Evolutionary conservation across 495 filamentous ascomycete genomes (phyloP).

Genomic region (Annulohypoxylon maeteangense): DNA sequence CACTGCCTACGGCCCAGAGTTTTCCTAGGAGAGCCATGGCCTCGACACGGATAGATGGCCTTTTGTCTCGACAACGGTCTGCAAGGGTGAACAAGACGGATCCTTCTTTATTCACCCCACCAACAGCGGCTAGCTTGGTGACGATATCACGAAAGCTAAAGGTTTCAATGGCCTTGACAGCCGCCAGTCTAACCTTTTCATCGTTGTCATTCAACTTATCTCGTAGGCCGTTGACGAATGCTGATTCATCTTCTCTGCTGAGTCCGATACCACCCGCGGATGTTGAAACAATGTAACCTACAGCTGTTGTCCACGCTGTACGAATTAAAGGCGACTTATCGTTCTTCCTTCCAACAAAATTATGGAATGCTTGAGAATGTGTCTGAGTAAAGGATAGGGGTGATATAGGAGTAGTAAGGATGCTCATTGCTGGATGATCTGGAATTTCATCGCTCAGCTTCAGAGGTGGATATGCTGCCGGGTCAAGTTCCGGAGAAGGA

Average conservation of each 20-base stretch:
- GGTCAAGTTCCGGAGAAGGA: conserved; percentile 75
- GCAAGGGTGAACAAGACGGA: conserved; percentile 82
- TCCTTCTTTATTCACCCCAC: conserved; percentile 73
- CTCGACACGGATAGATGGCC: conserved; percentile 80
- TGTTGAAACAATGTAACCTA: conserved; percentile 82
- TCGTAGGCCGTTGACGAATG: conserved; percentile 75
- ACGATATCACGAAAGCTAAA: conserved; percentile 83
- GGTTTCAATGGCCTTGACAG: conserved; percentile 79
- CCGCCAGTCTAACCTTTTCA: conserved; percentile 88
- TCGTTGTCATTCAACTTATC: conserved; percentile 88
- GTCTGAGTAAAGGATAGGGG: conserved; percentile 85
- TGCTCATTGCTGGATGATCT: conserved; percentile 60
- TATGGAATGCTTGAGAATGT: conserved; percentile 78
- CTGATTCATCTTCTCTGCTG: conserved; percentile 76
- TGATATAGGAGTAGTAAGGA: conserved; percentile 80
- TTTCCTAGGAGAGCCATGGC: conserved; percentile 84
- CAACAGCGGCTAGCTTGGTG: conserved; percentile 77
- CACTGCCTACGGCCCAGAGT: conserved; percentile 90
- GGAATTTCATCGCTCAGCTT: conserved; percentile 69
- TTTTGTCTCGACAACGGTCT: conserved; percentile 89
- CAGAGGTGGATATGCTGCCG: conserved; percentile 80
- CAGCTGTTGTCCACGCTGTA: conserved; percentile 82
- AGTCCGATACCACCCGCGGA: conserved; percentile 88
- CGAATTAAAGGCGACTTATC: conserved; percentile 86
- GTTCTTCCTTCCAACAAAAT: conserved; percentile 81